phyloP scores from a whole-genome alignment of 345 rosid genomes.

The Pugionium dolabratum region DNA sequence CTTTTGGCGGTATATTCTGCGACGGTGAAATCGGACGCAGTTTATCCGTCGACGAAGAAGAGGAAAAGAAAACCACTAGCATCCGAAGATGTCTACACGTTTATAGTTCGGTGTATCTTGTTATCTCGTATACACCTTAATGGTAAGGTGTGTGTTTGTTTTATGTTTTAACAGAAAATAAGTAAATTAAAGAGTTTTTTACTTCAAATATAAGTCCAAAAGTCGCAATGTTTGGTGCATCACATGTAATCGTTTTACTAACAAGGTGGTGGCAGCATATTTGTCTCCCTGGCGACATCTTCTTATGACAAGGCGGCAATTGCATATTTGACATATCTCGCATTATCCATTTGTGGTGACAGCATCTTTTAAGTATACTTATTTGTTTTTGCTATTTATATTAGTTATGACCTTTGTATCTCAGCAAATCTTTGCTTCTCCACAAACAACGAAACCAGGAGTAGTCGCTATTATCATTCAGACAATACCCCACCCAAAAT shows the following conservation, averaged over 20 bases:
- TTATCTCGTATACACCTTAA: slow-evolving; percentile 45
- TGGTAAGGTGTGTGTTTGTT: background rate
- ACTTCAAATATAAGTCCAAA: background rate
- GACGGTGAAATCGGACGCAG: slow-evolving; percentile 69
- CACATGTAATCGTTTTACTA: no score
- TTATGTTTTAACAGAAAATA: background rate
- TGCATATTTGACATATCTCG: background rate
- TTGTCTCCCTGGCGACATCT: background rate
- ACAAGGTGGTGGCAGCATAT: no score
- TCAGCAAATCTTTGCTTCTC: slow-evolving; percentile 4
- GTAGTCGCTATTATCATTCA: slow-evolving; percentile 28
- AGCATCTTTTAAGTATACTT: no score
- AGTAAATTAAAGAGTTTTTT: background rate
- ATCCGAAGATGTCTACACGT: slow-evolving; percentile 49
- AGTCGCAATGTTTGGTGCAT: background rate
- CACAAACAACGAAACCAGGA: slow-evolving; percentile 17
- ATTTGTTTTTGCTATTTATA: background rate
- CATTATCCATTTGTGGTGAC: background rate
- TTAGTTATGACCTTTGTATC: background rate
- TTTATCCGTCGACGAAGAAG: slow-evolving; percentile 6
- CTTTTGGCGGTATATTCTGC: slow-evolving; percentile 65
- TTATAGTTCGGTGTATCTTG: slow-evolving; percentile 63
- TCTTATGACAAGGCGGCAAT: background rate
- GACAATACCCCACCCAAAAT: slow-evolving; percentile 18
- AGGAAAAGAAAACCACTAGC: slow-evolving; percentile 33